phyloP scores from a whole-genome alignment of 441 rosid species.

The Croton laevigatus region DNA sequence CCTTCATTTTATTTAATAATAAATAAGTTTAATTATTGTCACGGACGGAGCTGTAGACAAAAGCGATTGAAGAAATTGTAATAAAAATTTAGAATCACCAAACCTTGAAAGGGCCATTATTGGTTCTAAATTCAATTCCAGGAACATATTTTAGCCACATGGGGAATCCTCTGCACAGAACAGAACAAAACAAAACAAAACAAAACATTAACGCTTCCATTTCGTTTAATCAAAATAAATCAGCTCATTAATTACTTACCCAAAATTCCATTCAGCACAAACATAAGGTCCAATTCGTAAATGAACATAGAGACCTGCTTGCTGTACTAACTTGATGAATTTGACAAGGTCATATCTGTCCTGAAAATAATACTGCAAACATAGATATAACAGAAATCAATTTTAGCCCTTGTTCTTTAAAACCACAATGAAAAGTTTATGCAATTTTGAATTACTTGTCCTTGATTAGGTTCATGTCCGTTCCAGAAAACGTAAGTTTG shows the following conservation, averaged over 20 bases:
- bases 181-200: conserved; percentile 15
- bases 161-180: conserved; percentile 77
- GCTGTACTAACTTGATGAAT: conserved; percentile 74
- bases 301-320: conserved; percentile 91
- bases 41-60: background rate
- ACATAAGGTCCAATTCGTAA: conserved; percentile 92
- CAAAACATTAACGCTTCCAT: no score
- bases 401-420: background rate
- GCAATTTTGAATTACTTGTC: conserved; percentile 46
- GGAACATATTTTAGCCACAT: conserved; percentile 93
- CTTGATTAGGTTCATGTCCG: conserved; percentile 73
- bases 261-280: conserved; percentile 97
- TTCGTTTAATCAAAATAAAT: background rate
- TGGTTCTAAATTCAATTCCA: conserved; percentile 84
- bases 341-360: conserved; percentile 82
- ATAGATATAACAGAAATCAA: background rate
- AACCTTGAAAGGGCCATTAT: conserved; percentile 91
- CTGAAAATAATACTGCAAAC: conserved; percentile 67
- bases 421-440: background rate
- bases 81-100: conserved; percentile 23
- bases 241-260: conserved; percentile 37
- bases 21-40: background rate
- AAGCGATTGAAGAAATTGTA: background rate
- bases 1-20: conserved; percentile 15
- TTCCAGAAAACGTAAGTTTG: conserved; percentile 90